These are phyloP conservation scores for Pisolithus marmoratus DNA, from an alignment of 768 basidiomycete species.

Conservation along the genomic window DNA sequence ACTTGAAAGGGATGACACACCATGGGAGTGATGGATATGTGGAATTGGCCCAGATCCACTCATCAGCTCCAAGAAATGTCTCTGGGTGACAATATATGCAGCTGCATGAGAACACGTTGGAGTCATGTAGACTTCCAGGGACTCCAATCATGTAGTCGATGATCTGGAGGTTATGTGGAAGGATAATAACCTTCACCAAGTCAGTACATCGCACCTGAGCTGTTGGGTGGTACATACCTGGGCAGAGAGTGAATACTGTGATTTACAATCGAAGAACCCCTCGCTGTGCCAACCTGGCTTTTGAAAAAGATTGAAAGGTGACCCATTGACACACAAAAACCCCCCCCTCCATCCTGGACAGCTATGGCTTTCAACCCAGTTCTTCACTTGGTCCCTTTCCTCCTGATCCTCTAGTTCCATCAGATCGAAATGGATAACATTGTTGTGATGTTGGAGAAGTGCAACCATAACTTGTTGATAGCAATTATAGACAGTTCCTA, in stretches of 20 bases:
- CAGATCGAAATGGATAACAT: slow-evolving; percentile 3
- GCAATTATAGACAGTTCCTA: slow-evolving; percentile 17
- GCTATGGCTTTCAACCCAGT: not conserved
- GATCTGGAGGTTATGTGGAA: too few relatives aligned
- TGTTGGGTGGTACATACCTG: slow-evolving; percentile 8
- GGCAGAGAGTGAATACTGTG: slow-evolving; percentile 7
- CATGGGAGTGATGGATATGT: too few relatives aligned
- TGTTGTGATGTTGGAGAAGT: slow-evolving; percentile 8
- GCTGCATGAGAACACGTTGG: too few relatives aligned
- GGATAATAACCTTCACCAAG: too few relatives aligned
- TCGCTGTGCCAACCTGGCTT: slow-evolving; percentile 16
- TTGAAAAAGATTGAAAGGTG: slow-evolving; percentile 13
- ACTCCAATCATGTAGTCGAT: too few relatives aligned
- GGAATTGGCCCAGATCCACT: too few relatives aligned
- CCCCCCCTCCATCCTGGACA: slow-evolving; percentile 2
- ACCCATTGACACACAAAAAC: slow-evolving; percentile 11
- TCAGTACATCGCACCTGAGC: too few relatives aligned
- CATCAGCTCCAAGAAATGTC: too few relatives aligned
- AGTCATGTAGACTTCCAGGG: too few relatives aligned
- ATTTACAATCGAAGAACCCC: slow-evolving; percentile 9
- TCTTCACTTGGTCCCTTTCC: not conserved
- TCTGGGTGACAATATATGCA: too few relatives aligned
- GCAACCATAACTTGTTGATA: slow-evolving; percentile 11
- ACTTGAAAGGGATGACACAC: slow-evolving; percentile 17
- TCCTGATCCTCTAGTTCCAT: not conserved